Percentiles rank a stretch among this genome's conserved stretches.
These are phyloP conservation scores for Elaeis guineensis DNA, from an alignment of 176 grass and related monocot species.

Conservation along the genomic window DNA sequence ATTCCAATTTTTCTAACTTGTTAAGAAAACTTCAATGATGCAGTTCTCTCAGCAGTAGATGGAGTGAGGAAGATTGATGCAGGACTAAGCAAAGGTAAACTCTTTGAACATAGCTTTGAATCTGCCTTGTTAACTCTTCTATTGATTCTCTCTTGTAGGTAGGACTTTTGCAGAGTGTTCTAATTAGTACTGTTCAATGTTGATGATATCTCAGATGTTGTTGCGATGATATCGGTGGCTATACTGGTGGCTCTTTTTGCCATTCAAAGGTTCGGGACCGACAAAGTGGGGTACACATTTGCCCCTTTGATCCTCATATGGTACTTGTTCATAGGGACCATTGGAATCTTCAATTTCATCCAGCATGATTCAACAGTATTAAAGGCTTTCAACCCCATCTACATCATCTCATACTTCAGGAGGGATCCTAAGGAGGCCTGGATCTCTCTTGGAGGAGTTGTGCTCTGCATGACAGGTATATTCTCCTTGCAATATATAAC, in stretches of 20 bases:
- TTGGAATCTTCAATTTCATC: constrained; percentile 55
- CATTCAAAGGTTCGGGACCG: constrained; percentile 58
- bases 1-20: too few relatives aligned
- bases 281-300: constrained; percentile 85
- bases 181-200: background rate
- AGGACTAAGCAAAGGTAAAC: constrained; percentile 51
- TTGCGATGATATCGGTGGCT: constrained; percentile 49
- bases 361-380: constrained; percentile 40
- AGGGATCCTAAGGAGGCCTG: constrained; percentile 52
- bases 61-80: constrained; percentile 65
- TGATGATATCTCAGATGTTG: constrained; percentile 33
- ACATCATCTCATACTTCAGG: constrained; percentile 60
- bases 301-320: constrained; percentile 64
- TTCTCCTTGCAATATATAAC: background rate
- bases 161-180: background rate
- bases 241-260: constrained; percentile 70
- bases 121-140: too few relatives aligned
- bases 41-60: constrained; percentile 45
- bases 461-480: constrained; percentile 72
- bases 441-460: constrained; percentile 63
- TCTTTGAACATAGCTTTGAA: too few relatives aligned
- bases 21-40: background rate
- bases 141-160: too few relatives aligned
- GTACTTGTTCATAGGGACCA: constrained; percentile 48
- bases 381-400: constrained; percentile 56